These are phyloP conservation scores for Cymbidium sinense DNA, from an alignment of 106 monocot species.

Conservation along the genomic window DNA sequence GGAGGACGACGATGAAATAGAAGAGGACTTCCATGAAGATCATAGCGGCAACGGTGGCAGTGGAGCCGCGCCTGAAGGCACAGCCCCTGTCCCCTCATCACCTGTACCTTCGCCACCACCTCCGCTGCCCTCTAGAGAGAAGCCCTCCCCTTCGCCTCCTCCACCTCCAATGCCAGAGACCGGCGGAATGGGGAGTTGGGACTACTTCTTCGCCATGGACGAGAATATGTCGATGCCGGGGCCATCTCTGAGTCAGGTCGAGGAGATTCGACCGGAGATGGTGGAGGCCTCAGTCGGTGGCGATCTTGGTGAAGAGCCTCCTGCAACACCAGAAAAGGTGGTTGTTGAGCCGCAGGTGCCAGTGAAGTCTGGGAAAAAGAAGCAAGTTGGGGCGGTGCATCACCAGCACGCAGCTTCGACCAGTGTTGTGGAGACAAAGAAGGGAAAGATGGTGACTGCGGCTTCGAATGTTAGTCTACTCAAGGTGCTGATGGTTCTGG, in stretches of 20 bases:
- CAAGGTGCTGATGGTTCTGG: slow-evolving; percentile 54
- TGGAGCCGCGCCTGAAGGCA: slow-evolving; percentile 3
- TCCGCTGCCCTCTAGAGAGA: slow-evolving; percentile 3
- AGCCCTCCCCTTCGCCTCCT: slow-evolving; percentile 16
- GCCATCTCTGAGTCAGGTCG: slow-evolving; percentile 10
- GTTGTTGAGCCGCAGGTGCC: slow-evolving; percentile 12
- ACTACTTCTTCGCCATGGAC: slow-evolving; percentile 76
- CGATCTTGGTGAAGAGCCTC: slow-evolving; percentile 10
- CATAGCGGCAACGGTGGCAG: background rate
- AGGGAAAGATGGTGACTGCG: slow-evolving; percentile 35
- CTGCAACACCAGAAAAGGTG: slow-evolving; percentile 18
- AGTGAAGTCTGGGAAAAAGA: slow-evolving; percentile 21
- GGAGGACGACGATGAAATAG: slow-evolving; percentile 28
- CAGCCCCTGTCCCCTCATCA: background rate
- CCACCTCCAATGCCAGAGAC: slow-evolving; percentile 24
- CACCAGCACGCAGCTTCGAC: slow-evolving; percentile 54
- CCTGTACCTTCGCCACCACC: slow-evolving; percentile 7
- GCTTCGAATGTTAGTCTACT: slow-evolving; percentile 32
- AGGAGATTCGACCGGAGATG: slow-evolving; percentile 13
- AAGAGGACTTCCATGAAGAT: slow-evolving; percentile 18
- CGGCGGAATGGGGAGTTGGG: slow-evolving; percentile 40
- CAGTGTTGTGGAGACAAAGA: slow-evolving; percentile 34
- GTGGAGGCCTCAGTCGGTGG: slow-evolving; percentile 15
- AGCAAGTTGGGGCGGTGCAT: slow-evolving; percentile 17
- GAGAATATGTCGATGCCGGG: slow-evolving; percentile 36